phyloP scores from a whole-genome alignment of 768 basidiomycete genomes.

The Naematelia aurantialba region DNA sequence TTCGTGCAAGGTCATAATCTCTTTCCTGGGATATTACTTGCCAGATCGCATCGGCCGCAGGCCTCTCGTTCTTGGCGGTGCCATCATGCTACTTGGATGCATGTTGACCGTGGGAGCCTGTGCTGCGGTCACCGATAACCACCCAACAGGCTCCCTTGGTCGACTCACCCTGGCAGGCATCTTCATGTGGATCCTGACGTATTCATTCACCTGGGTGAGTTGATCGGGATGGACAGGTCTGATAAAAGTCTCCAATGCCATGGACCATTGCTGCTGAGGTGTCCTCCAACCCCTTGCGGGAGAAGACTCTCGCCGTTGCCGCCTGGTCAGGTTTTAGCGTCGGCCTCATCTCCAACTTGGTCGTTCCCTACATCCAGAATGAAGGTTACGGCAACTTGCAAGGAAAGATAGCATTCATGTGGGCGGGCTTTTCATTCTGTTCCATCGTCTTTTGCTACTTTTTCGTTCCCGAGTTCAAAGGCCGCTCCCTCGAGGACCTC shows the following conservation, averaged over 20 bases:
- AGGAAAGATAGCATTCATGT: conserved; percentile 15
- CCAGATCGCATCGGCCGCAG: conserved; percentile 18
- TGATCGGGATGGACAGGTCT: not conserved
- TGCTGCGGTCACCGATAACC: conserved; percentile 11
- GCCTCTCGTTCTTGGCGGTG: conserved; percentile 9
- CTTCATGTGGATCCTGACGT: conserved; percentile 16
- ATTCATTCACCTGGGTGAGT: conserved; percentile 2
- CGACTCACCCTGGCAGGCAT: conserved; percentile 7
- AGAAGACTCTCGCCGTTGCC: conserved; percentile 22
- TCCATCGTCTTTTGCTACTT: conserved; percentile 18
- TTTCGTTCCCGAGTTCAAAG: conserved; percentile 26
- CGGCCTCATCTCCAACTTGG: conserved; percentile 24
- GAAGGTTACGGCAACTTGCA: conserved; percentile 26
- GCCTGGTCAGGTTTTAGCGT: conserved; percentile 21
- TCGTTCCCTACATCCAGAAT: conserved; percentile 34
- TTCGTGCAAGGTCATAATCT: conserved; percentile 6
- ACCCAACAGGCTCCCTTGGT: conserved; percentile 11
- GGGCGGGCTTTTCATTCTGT: not conserved
- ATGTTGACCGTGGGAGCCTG: conserved; percentile 14
- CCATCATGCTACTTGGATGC: conserved; percentile 9
- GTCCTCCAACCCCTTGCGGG: conserved; percentile 21
- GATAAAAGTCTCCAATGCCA: conserved; percentile 13
- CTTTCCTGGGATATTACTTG: conserved; percentile 12
- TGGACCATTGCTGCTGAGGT: conserved; percentile 31
- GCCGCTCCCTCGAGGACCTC: conserved; percentile 24